Evolutionary conservation across 2,329 filamentous ascomycete genomes (phyloP), one percentile per base, ranked within the genome.

Genomic region (Helminthosporium solani): DNA sequence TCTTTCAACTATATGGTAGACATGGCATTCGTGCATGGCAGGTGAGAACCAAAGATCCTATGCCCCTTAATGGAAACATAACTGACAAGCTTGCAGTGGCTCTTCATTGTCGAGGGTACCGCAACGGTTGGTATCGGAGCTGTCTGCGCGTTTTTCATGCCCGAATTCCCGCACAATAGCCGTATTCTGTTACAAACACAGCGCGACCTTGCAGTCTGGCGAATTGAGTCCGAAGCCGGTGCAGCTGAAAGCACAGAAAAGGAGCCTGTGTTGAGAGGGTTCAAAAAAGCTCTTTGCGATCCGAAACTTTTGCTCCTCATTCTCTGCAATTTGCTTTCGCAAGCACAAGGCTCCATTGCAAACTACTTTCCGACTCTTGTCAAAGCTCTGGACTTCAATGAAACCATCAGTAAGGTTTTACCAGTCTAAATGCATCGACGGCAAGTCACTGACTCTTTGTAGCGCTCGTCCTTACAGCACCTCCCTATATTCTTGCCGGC

Each of bases 231-330:
- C 1, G 54, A 57, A 35, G 42, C 54, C 2, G 54, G 54, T 9
- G 49, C 54, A 27, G 55, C 53, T 9, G 55, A 56, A 31, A 51
- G 53, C 2, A 46, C 44, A 7, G 51, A 51, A 21, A 47, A 74
- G 12, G 72, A 78, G 54, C 73, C 73, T 9, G 59, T 70, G 9
- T 74, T 80, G 49, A 73, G 73, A 20, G 81, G 81, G 2, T 64
- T 82, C 33, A 70, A 75, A 34, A 78, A 83, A 73, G 78, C 80
- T 1, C 55, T 82, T 30, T 78, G 76, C 58, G 82, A 84, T 50
- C 33, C 70, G 57, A 83, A 83, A 71, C 78, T 82, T 46, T 82
- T 82, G 53, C 56, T 84, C 47, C 78, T 84, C 76, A 82, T 81
- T 72, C 43, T 83, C 8, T 79, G 79, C 12, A 77, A 82, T 46